Conservation (phyloP, 306 rosid genomes). For the Hylodesmum podocarpum region DNA sequence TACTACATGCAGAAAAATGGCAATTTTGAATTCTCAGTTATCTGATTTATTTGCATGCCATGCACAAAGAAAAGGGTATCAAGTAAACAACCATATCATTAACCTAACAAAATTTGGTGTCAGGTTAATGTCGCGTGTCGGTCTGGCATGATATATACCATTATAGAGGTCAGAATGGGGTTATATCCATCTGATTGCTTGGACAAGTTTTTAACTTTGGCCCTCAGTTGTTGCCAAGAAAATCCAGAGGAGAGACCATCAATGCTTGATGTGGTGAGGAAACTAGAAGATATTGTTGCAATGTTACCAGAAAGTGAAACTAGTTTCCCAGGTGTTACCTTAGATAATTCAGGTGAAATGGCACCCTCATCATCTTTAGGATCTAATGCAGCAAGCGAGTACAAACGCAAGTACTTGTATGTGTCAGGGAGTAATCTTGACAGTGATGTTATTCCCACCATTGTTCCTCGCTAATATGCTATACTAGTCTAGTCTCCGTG, state of each 20-base stretch:
- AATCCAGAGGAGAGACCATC: slow-evolving; percentile 56
- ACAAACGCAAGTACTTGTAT: slow-evolving; percentile 25
- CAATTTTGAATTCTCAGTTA: not conserved
- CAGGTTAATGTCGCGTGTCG: slow-evolving; percentile 58
- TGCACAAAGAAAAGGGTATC: not conserved
- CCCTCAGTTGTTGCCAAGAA: slow-evolving; percentile 69
- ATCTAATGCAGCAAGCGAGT: slow-evolving; percentile 25
- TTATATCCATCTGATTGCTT: slow-evolving; percentile 49
- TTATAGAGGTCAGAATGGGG: slow-evolving; percentile 60
- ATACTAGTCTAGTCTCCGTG: not conserved
- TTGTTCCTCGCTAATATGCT: slow-evolving; percentile 49
- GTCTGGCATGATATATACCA: slow-evolving; percentile 45
- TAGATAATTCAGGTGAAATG: slow-evolving; percentile 31
- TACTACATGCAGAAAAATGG: not conserved
- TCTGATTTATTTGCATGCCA: not conserved
- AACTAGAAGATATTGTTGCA: slow-evolving; percentile 56
- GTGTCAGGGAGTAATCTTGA: slow-evolving; percentile 58
- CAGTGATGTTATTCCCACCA: slow-evolving; percentile 59
- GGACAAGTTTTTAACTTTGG: slow-evolving; percentile 53
- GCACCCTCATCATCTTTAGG: slow-evolving; percentile 39
- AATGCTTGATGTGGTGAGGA: slow-evolving; percentile 68
- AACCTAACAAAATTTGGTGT: slow-evolving; percentile 6
- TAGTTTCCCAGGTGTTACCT: slow-evolving; percentile 36
- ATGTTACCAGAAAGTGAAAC: slow-evolving; percentile 48
- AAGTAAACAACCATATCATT: not conserved